Base-by-base conservation (phyloP, 2,329 filamentous ascomycete species). In the Rachicladosporium sp. region DNA sequence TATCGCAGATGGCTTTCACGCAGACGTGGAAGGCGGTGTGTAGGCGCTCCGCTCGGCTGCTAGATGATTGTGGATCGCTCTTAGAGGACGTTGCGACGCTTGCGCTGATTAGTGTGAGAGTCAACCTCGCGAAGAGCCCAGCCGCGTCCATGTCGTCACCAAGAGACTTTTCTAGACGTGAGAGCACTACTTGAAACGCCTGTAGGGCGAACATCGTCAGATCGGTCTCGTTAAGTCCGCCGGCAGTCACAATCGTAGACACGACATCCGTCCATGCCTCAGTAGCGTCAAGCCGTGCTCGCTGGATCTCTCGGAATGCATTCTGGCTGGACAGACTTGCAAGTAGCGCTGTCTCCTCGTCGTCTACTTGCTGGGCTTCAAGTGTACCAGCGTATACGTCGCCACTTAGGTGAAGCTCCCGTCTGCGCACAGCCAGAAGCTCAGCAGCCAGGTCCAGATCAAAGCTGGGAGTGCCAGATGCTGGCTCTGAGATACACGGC, bases 1-100 rank as follows among this genome's bases (percentile, higher is more conserved):
- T 80, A 45, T 82, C 78, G 47, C 80, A 76, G 40, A 93, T 81
- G 4, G 86, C 85, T 50, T 80, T 74, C 10, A 95, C 69, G 45
- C 84, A 88, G 30, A 86, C 76, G 46, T 93, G 83, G 69, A 98
- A 95, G 3, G 96, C 73, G 55, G 94, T 82, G 55, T 87, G 88
- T 1, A 96, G 71, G 54, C 91, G 83, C 29, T 91, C 78, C 19
- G 89, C 70, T 56, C 86, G 85, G 29, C 80, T 69, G 38, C 65
- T 67, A 34, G 61, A 65, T 46, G 63, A 61, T 38, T 66, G 65
- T 27, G 63, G 66, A 3, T 61, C 60, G 11, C 59, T 58, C 30
- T 10, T 63, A 59, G 36, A 64, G 48, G 61, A 80, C 66, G 58
- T 87, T 10, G 50, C 42, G 34, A 40, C 74, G 51, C 91, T 66